A percentile compares a stretch with the other conserved stretches of the same genome.
These are phyloP conservation scores for Paratinospora sagittata DNA, from an alignment of 164 flowering plant species.

Conservation along the genomic window DNA sequence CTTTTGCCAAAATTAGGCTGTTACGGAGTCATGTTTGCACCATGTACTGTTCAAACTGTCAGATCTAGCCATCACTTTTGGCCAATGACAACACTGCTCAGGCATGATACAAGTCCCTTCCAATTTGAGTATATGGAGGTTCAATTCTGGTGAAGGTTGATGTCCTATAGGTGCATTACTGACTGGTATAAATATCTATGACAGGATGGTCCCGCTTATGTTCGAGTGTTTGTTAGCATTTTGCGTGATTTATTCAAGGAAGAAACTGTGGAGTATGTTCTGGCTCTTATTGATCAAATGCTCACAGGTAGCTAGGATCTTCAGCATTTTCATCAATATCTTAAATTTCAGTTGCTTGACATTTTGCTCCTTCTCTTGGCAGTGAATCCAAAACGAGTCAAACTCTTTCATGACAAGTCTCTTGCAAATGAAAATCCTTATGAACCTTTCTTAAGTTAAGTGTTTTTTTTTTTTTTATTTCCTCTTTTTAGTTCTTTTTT, in stretches of 20 bases:
- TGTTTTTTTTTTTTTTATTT: too few species aligned
- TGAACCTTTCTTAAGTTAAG: conserved; percentile 87
- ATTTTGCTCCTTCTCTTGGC: conserved; percentile 18
- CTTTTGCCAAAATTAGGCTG: neutral
- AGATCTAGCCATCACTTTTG: neutral
- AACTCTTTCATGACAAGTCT: conserved; percentile 79
- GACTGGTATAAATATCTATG: conserved; percentile 12
- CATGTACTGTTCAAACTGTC: neutral
- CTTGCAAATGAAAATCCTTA: conserved; percentile 77
- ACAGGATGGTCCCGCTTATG: conserved; percentile 96
- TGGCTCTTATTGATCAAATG: conserved; percentile 93
- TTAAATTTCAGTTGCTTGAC: conserved; percentile 5
- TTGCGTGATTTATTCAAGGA: conserved; percentile 79
- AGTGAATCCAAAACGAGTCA: conserved; percentile 87
- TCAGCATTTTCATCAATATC: neutral
- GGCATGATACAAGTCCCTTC: neutral
- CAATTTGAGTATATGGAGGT: neutral
- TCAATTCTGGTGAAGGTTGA: neutral
- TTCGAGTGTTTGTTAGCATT: conserved; percentile 75
- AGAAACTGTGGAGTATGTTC: conserved; percentile 92
- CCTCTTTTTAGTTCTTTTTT: too few species aligned
- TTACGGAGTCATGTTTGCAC: neutral
- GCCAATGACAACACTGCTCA: neutral
- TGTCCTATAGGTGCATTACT: neutral
- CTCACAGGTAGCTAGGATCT: conserved; percentile 57